Percentiles rank a stretch among this genome's conserved stretches.
Conservation (phyloP, 1,284 basidiomycete genomes). For the Ganoderma multipileum region DNA sequence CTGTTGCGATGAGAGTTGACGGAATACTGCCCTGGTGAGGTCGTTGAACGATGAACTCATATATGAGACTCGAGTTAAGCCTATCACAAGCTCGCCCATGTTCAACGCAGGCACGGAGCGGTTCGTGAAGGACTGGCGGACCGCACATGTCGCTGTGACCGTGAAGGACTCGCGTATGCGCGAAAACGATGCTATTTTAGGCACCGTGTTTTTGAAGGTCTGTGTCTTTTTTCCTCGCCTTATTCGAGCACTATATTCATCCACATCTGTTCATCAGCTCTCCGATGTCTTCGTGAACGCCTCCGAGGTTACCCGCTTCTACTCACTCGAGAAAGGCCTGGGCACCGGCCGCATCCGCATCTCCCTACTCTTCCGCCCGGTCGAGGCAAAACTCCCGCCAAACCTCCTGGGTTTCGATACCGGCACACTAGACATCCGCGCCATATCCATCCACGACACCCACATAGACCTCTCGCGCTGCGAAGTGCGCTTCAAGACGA, state of each 20-base stretch:
- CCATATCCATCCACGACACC: conserved; percentile 40
- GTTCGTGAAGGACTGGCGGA: conserved; percentile 68
- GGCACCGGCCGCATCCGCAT: conserved; percentile 58
- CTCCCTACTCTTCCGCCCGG: conserved; percentile 59
- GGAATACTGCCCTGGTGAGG: conserved; percentile 4
- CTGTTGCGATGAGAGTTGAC: not conserved
- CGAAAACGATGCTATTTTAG: conserved; percentile 72
- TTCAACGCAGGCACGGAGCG: conserved; percentile 71
- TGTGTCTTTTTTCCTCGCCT: conserved; percentile 2
- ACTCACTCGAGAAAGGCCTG: conserved; percentile 59
- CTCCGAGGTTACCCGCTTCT: conserved; percentile 55
- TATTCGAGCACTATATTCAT: not conserved
- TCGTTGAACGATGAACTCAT: conserved; percentile 67
- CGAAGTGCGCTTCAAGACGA: conserved; percentile 41
- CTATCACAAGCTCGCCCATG: conserved; percentile 68
- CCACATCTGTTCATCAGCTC: conserved; percentile 32
- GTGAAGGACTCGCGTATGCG: conserved; percentile 63
- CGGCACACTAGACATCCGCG: conserved; percentile 60
- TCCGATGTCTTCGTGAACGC: conserved; percentile 48
- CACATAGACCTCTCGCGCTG: conserved; percentile 39
- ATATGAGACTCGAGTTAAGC: conserved; percentile 48
- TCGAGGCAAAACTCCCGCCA: conserved; percentile 62
- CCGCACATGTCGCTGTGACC: conserved; percentile 63
- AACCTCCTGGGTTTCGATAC: conserved; percentile 72
- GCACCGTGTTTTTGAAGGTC: conserved; percentile 57